These are phyloP conservation scores for Diophrys sp. DNA, from an alignment of 73 alveolate species.

Conservation along the genomic window DNA sequence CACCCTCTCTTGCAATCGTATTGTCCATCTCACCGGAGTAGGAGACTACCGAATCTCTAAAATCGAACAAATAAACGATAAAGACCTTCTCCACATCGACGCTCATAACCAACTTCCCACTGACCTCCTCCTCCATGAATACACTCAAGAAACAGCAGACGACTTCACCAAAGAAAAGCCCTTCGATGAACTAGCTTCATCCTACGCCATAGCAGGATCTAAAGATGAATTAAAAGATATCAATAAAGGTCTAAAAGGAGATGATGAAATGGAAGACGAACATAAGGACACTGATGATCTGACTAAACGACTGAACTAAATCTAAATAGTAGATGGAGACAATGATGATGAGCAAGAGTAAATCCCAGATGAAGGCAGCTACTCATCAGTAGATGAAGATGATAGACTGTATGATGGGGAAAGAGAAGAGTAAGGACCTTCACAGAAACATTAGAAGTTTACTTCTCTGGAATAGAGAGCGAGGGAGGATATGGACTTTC, in stretches of 20 bases:
- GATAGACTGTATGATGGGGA: slow-evolving; percentile 79
- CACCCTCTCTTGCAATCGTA: slow-evolving; percentile 79
- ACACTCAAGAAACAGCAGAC: not conserved
- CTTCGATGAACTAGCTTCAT: not conserved
- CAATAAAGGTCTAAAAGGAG: slow-evolving; percentile 6
- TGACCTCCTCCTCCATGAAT: not conserved
- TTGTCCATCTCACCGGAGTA: slow-evolving; percentile 93
- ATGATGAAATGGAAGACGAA: slow-evolving; percentile 47
- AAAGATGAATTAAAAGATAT: slow-evolving; percentile 29
- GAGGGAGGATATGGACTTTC: slow-evolving; percentile 91
- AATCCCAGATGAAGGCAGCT: slow-evolving; percentile 68
- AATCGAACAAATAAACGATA: slow-evolving; percentile 71
- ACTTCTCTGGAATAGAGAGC: slow-evolving; percentile 81
- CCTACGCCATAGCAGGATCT: slow-evolving; percentile 1
- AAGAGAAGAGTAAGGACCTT: slow-evolving; percentile 67
- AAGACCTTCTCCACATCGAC: slow-evolving; percentile 58
- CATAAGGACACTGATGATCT: slow-evolving; percentile 3
- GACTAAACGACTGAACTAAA: slow-evolving; percentile 23
- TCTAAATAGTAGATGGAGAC: slow-evolving; percentile 59
- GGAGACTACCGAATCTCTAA: slow-evolving; percentile 84
- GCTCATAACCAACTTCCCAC: not conserved
- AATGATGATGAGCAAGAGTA: slow-evolving; percentile 38
- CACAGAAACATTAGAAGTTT: slow-evolving; percentile 71
- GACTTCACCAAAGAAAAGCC: not conserved
- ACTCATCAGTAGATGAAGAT: slow-evolving; percentile 73